Percentiles rank a stretch among this genome's conserved stretches.
phyloP scores from a whole-genome alignment of 2,329 filamentous ascomycete species.

The Diaporthe citrichinensis region DNA sequence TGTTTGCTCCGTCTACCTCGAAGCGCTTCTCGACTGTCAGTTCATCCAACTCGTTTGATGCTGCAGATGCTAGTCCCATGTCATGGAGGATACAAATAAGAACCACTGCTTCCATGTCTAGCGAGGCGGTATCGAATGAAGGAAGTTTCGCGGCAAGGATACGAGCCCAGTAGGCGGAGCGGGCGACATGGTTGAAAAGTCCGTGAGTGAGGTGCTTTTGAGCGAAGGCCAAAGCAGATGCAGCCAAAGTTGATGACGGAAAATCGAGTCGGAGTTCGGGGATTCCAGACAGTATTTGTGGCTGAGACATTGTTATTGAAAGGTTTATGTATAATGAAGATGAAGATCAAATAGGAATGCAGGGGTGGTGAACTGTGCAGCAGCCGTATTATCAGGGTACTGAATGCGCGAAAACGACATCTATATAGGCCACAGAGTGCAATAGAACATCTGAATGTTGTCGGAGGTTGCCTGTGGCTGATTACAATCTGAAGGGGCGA shows the following conservation, averaged over 20 bases:
- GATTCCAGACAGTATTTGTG: neutral
- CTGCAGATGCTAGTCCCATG: neutral
- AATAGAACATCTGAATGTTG: neutral
- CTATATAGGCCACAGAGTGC: neutral
- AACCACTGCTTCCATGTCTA: neutral
- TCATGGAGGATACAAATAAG: neutral
- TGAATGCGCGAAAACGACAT: too few relatives aligned
- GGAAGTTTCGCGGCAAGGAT: neutral
- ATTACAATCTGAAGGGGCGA: neutral
- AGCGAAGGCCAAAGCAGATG: neutral
- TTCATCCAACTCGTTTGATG: neutral
- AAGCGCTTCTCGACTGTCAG: neutral
- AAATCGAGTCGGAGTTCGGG: neutral
- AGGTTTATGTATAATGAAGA: neutral
- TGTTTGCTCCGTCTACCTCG: neutral
- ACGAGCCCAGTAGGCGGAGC: neutral
- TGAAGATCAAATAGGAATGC: too few relatives aligned
- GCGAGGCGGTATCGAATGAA: neutral
- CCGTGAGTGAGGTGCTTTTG: neutral
- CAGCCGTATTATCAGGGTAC: too few relatives aligned
- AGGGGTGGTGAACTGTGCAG: too few relatives aligned
- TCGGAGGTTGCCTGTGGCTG: neutral
- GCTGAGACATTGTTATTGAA: neutral
- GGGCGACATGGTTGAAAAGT: neutral
- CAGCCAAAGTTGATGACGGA: neutral